Conservation (phyloP, 140 eudicot genomes). For the Anethum foeniculum region DNA sequence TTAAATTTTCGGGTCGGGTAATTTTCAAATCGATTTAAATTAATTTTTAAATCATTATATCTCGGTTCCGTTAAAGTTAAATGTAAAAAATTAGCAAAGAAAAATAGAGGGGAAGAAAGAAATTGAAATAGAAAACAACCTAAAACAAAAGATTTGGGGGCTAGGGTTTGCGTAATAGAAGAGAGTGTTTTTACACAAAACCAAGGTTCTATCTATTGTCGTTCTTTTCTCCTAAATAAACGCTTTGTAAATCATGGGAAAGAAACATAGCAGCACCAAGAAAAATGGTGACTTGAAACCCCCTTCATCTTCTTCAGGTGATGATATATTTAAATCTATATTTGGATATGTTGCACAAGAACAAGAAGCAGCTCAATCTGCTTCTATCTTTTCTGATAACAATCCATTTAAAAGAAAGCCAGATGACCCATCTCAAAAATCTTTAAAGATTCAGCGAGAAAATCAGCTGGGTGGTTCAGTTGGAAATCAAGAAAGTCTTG, state of each 20-base stretch:
- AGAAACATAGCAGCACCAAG: constrained; percentile 23
- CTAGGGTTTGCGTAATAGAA: constrained; percentile 1
- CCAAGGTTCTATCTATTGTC: background rate
- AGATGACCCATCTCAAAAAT: constrained; percentile 12
- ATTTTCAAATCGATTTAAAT: too few species aligned
- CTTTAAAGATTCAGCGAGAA: constrained; percentile 7
- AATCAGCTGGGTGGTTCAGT: constrained; percentile 16
- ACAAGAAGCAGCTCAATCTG: constrained; percentile 20
- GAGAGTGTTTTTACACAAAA: background rate
- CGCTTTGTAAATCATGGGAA: constrained; percentile 36
- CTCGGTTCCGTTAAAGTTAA: too few species aligned
- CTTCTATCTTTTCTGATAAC: constrained; percentile 53
- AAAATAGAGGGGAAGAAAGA: too few species aligned
- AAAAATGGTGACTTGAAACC: constrained; percentile 30
- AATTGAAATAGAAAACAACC: background rate
- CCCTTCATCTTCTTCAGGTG: constrained; percentile 27
- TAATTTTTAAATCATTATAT: too few species aligned
- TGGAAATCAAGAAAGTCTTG: constrained; percentile 6
- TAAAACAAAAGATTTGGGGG: constrained; percentile 2
- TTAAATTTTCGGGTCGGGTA: too few species aligned
- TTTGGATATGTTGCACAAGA: constrained; percentile 31
- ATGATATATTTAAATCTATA: constrained; percentile 51
- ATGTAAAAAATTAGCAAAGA: too few species aligned
- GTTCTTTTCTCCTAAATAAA: background rate
- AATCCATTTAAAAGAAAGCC: constrained; percentile 67